These are phyloP conservation scores for Arabidopsis suecica DNA, from an alignment of 345 rosid species.

Conservation along the genomic window DNA sequence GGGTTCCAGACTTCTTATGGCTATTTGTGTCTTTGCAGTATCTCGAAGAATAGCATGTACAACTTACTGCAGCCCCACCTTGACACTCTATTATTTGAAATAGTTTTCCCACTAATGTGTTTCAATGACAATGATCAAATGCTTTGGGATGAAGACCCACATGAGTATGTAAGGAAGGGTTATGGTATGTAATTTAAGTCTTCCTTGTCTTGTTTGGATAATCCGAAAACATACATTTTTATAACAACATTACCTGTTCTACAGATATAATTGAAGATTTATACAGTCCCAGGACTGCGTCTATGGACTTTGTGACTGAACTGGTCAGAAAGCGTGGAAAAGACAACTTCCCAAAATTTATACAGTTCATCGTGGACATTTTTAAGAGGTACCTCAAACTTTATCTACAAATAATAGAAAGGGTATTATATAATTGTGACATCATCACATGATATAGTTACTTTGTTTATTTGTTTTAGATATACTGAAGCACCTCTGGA, in stretches of 20 bases:
- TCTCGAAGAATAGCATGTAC: constrained; percentile 88
- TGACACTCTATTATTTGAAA: constrained; percentile 86
- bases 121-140: constrained; percentile 96
- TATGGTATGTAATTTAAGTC: constrained; percentile 71
- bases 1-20: constrained; percentile 12
- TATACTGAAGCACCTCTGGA: constrained; percentile 78
- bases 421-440: neutral
- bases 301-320: constrained; percentile 99
- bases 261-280: constrained; percentile 99
- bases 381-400: constrained; percentile 63
- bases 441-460: neutral
- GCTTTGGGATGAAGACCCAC: constrained; percentile 99
- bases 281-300: constrained; percentile 96
- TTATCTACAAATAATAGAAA: constrained; percentile 14
- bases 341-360: constrained; percentile 84
- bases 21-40: constrained; percentile 57
- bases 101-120: constrained; percentile 97
- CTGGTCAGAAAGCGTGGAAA: constrained; percentile 94
- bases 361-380: constrained; percentile 77
- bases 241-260: constrained; percentile 14
- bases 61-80: constrained; percentile 81
- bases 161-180: constrained; percentile 99
- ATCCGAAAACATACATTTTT: neutral
- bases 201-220: constrained; percentile 19
- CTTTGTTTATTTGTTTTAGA: constrained; percentile 51